These are phyloP conservation scores for Tilletiaria anomala DNA, from an alignment of 1,284 basidiomycete species.

Conservation along the genomic window DNA sequence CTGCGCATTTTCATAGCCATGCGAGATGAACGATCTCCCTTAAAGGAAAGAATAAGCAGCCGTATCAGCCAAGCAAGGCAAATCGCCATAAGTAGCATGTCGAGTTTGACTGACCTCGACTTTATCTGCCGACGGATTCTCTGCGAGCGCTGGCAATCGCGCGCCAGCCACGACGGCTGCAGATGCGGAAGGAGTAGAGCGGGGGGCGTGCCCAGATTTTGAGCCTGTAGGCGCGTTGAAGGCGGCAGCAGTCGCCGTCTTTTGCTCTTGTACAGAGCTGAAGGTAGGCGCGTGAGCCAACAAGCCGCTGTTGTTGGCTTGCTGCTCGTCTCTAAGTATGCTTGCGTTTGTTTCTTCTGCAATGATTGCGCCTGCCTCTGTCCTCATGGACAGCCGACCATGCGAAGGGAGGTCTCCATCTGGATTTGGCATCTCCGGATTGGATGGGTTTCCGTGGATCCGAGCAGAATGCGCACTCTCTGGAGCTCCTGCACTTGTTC, in stretches of 20 bases:
- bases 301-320: neutral
- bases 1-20: slow-evolving; percentile 54
- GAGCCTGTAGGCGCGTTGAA: neutral
- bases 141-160: neutral
- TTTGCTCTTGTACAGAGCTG: neutral
- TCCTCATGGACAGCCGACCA: no score
- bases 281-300: neutral
- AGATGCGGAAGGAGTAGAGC: neutral
- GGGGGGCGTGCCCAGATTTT: neutral
- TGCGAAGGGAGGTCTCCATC: no score
- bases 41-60: no score
- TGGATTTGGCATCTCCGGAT: no score
- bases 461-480: no score
- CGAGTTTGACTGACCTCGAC: no score
- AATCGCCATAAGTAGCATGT: no score
- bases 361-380: no score
- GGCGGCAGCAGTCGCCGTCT: neutral
- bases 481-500: no score
- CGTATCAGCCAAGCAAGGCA: no score
- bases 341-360: no score
- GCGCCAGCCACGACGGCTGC: neutral
- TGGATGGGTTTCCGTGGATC: no score
- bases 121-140: neutral
- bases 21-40: neutral
- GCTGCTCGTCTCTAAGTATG: neutral